Conservation (phyloP, 257 asterid species). For the Lantana camara region DNA sequence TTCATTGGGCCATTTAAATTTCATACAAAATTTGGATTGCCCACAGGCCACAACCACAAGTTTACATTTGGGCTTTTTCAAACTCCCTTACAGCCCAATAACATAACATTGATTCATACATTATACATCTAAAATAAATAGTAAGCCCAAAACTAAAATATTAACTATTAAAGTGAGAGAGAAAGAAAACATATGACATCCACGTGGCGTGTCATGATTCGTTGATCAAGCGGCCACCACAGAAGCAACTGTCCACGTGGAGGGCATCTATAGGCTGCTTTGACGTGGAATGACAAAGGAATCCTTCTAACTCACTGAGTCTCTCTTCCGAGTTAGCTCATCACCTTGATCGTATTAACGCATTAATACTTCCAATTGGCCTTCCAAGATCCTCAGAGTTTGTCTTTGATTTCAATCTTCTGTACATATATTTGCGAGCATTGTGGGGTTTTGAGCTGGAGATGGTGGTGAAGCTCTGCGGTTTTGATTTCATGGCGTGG, state of each 20-base stretch:
- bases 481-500: slow-evolving; percentile 59
- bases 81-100: too few relatives aligned
- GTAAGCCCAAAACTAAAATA: too few relatives aligned
- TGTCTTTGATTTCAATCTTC: background rate
- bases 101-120: too few relatives aligned
- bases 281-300: slow-evolving; percentile 53
- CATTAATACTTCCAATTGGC: too few relatives aligned
- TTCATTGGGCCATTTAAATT: background rate
- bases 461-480: slow-evolving; percentile 45
- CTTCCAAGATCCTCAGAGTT: background rate
- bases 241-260: slow-evolving; percentile 42
- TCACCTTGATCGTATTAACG: background rate
- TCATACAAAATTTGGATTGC: too few relatives aligned
- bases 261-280: slow-evolving; percentile 29
- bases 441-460: slow-evolving; percentile 29
- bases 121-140: too few relatives aligned
- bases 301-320: background rate
- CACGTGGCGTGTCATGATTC: slow-evolving; percentile 34
- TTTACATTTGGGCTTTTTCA: too few relatives aligned
- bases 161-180: too few relatives aligned
- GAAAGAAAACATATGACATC: too few relatives aligned
- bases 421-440: slow-evolving; percentile 1
- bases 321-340: background rate
- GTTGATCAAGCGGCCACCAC: background rate
- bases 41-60: too few relatives aligned